A percentile compares a stretch with the other conserved stretches of the same genome.
These are phyloP conservation scores for Eruca vesicaria DNA, from an alignment of 441 rosid genomes.

Conservation along the genomic window DNA sequence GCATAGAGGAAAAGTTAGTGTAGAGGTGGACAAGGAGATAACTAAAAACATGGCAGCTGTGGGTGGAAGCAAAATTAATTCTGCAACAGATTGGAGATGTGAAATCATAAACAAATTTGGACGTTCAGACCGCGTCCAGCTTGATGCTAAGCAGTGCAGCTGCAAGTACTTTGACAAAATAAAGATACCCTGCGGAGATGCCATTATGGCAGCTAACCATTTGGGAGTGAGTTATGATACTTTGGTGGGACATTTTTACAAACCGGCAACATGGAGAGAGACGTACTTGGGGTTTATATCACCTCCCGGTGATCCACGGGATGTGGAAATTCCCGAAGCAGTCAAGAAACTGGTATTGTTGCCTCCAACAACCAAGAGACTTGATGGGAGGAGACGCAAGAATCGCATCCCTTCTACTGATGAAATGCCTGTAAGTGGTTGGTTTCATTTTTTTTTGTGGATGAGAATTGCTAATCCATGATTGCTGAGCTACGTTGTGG, in stretches of 20 bases:
- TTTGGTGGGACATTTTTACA: neutral
- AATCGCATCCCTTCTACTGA: too few species aligned
- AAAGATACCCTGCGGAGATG: neutral
- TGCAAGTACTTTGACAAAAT: neutral
- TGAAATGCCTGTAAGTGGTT: too few species aligned
- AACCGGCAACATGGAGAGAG: neutral
- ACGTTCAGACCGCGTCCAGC: neutral
- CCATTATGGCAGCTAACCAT: neutral
- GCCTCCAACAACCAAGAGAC: neutral
- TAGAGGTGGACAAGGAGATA: neutral
- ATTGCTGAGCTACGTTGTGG: too few species aligned
- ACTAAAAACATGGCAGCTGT: neutral
- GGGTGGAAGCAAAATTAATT: neutral
- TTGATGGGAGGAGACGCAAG: too few species aligned
- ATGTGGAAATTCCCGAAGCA: neutral
- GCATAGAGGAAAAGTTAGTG: too few species aligned
- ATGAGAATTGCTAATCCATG: neutral
- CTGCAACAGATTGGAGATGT: neutral
- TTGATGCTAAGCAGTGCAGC: neutral
- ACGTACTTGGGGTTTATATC: neutral
- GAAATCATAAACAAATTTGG: neutral
- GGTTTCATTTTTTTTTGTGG: too few species aligned
- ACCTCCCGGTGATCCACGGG: neutral
- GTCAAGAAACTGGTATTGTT: neutral
- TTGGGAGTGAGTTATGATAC: neutral